These are phyloP conservation scores for Rutstroemia sp. DNA, from an alignment of 2,329 filamentous ascomycete genomes.

Conservation along the genomic window DNA sequence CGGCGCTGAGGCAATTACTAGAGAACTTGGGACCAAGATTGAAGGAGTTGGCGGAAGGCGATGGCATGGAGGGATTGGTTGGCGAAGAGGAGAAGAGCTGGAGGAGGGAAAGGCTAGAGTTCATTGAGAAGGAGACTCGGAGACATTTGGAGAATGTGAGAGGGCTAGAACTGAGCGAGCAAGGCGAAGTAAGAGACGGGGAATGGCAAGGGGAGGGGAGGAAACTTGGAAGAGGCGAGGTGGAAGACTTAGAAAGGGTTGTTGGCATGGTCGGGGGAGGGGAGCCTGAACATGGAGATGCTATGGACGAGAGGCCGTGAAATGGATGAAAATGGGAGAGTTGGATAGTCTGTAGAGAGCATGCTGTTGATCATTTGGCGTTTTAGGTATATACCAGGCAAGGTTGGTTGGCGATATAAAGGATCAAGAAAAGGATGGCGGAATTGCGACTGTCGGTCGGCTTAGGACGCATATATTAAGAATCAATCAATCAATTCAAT, in stretches of 20 bases:
- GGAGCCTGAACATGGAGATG: slow-evolving; percentile 13
- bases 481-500: too few species aligned
- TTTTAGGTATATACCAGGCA: slow-evolving; percentile 8
- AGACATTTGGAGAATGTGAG: slow-evolving; percentile 66
- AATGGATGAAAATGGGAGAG: too few species aligned
- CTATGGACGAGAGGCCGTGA: slow-evolving; percentile 19
- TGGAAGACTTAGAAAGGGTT: slow-evolving; percentile 48
- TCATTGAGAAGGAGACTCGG: slow-evolving; percentile 74
- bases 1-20: slow-evolving; percentile 66
- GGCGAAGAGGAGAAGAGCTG: slow-evolving; percentile 44
- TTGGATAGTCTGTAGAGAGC: too few species aligned
- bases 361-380: not conserved
- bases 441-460: too few species aligned
- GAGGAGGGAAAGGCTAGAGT: slow-evolving; percentile 66
- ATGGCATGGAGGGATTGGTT: slow-evolving; percentile 32
- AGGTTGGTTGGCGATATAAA: not conserved
- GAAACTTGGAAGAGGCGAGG: slow-evolving; percentile 43
- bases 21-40: slow-evolving; percentile 61
- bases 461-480: too few species aligned
- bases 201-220: slow-evolving; percentile 53
- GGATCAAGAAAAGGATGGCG: not conserved
- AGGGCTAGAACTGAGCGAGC: slow-evolving; percentile 56
- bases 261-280: slow-evolving; percentile 36
- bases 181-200: slow-evolving; percentile 56
- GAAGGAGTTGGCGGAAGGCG: slow-evolving; percentile 33